Conservation (phyloP, 2,329 filamentous ascomycete species). For the Xylariales sp. region DNA sequence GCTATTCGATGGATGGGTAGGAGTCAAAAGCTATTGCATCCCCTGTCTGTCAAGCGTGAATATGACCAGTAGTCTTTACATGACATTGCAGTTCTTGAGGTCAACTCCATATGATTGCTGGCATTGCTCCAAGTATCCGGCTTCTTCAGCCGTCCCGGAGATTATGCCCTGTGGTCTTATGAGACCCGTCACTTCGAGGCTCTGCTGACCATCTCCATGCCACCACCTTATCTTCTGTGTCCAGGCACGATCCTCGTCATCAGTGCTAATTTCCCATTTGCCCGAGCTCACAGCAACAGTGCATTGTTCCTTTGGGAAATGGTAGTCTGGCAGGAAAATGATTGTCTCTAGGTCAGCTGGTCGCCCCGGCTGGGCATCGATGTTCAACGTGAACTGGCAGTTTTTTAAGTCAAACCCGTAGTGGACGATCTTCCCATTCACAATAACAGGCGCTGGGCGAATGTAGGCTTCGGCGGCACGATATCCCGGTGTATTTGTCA, state of each 20-base stretch:
- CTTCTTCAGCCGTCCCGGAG: slow-evolving; percentile 73
- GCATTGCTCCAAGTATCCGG: slow-evolving; percentile 81
- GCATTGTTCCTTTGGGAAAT: slow-evolving; percentile 82
- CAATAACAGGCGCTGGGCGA: slow-evolving; percentile 81
- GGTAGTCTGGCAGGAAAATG: slow-evolving; percentile 89
- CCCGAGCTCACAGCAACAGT: slow-evolving; percentile 83
- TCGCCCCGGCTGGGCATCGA: slow-evolving; percentile 70
- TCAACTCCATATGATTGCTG: slow-evolving; percentile 61
- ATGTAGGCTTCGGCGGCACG: slow-evolving; percentile 94
- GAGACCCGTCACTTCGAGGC: slow-evolving; percentile 78
- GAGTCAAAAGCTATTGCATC: background rate
- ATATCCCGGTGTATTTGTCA: slow-evolving; percentile 76
- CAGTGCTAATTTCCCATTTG: slow-evolving; percentile 85
- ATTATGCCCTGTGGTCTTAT: slow-evolving; percentile 71
- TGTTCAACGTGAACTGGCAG: slow-evolving; percentile 79
- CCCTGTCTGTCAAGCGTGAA: background rate
- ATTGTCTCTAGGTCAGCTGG: slow-evolving; percentile 77
- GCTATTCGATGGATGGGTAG: background rate
- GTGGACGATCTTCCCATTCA: slow-evolving; percentile 75
- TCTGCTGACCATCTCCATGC: slow-evolving; percentile 88
- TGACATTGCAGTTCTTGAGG: slow-evolving; percentile 61
- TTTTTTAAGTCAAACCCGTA: slow-evolving; percentile 86
- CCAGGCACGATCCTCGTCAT: slow-evolving; percentile 75
- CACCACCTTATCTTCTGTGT: slow-evolving; percentile 90
- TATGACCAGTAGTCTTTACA: slow-evolving; percentile 55